Evolutionary conservation across 805 yeast genomes (phyloP).

Genomic region (Wickerhamiella alocasiicola): DNA sequence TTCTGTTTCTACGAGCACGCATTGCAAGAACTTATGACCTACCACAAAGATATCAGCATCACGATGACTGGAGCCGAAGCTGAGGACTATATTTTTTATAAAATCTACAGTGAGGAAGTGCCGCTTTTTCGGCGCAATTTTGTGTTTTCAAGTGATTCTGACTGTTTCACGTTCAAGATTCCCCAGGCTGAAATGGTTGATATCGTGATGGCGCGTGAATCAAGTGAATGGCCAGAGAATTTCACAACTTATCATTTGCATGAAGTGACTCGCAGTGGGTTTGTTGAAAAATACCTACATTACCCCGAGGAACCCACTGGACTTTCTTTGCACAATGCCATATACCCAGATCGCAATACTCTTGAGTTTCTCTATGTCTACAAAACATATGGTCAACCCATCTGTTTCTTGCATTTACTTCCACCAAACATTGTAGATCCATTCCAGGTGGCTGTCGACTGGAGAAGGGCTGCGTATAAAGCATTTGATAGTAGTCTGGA

Average conservation of each 20-base stretch:
- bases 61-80: conserved; percentile 9
- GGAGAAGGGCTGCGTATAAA: not conserved
- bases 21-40: not conserved
- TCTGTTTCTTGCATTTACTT: not conserved
- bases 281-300: not conserved
- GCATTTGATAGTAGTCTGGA: conserved; percentile 1
- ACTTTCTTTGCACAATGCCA: not conserved
- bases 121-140: not conserved
- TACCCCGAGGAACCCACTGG: conserved; percentile 2
- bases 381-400: no score
- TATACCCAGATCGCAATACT: not conserved
- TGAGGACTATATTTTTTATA: conserved; percentile 8
- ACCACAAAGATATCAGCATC: not conserved
- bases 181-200: not conserved
- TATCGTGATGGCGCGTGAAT: not conserved
- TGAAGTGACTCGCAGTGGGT: conserved; percentile 1
- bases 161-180: conserved; percentile 6
- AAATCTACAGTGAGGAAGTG: not conserved
- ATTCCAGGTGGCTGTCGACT: not conserved
- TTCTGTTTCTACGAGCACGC: conserved; percentile 1
- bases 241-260: not conserved
- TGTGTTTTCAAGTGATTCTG: conserved; percentile 9
- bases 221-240: not conserved
- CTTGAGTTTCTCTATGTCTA: conserved; percentile 1
- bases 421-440: not conserved